These are phyloP conservation scores for Pseudogymnoascus sp. DNA, from an alignment of 2,329 filamentous ascomycete genomes.

Conservation along the genomic window DNA sequence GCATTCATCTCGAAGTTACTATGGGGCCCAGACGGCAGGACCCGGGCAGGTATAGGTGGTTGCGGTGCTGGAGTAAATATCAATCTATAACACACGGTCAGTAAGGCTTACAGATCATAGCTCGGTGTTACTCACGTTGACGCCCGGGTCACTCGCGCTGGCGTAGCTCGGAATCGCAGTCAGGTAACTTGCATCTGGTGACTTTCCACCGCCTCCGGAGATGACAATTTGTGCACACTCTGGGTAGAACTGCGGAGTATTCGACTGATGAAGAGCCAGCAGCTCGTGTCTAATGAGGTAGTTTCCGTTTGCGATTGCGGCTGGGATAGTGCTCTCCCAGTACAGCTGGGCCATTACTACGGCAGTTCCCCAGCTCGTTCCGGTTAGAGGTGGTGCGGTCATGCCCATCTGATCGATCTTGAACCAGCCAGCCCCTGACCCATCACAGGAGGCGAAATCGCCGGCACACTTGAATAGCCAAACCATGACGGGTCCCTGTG, in stretches of 20 bases:
- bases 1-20: background rate
- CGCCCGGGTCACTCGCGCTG: constrained; percentile 20
- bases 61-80: constrained; percentile 41
- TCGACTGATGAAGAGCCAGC: constrained; percentile 49
- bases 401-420: constrained; percentile 52
- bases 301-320: constrained; percentile 44
- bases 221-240: constrained; percentile 51
- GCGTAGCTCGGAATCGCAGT: constrained; percentile 24
- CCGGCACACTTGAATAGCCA: constrained; percentile 49
- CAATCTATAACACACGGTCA: constrained; percentile 32
- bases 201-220: constrained; percentile 41
- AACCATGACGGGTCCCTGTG: constrained; percentile 53
- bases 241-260: constrained; percentile 48
- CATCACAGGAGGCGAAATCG: constrained; percentile 44
- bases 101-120: background rate
- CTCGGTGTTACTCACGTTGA: constrained; percentile 29
- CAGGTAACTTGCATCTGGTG: constrained; percentile 29
- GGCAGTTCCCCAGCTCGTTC: constrained; percentile 44
- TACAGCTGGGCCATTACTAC: constrained; percentile 39
- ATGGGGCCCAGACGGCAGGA: constrained; percentile 39
- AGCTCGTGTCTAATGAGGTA: constrained; percentile 54
- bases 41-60: constrained; percentile 44
- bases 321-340: constrained; percentile 47
- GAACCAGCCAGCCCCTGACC: constrained; percentile 50
- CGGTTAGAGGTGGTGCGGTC: constrained; percentile 39